Percentiles rank a stretch among this genome's conserved stretches.
These are phyloP conservation scores for Orbilia brochopaga DNA, from an alignment of 2,329 filamentous ascomycete genomes.

Conservation along the genomic window DNA sequence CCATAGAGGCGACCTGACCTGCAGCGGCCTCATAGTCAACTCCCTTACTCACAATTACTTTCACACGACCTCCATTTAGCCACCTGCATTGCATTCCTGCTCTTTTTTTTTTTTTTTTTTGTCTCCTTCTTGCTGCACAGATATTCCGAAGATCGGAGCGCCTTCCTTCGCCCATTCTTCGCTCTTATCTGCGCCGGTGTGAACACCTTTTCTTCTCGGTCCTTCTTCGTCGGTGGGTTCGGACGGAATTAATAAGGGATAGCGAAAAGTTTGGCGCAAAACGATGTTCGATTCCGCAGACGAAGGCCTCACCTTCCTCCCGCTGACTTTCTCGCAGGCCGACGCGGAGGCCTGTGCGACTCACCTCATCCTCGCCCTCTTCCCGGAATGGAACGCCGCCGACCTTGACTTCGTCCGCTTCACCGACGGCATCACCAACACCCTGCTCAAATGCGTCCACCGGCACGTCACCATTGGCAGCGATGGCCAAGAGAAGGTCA, in stretches of 20 bases:
- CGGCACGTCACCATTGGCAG: conserved; percentile 27
- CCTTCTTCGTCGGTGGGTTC: not conserved
- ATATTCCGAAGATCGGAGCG: no score
- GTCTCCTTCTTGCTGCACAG: no score
- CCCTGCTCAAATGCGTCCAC: conserved; percentile 62
- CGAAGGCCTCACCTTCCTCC: conserved; percentile 63
- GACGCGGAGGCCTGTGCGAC: conserved; percentile 80
- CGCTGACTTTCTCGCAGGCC: conserved; percentile 76
- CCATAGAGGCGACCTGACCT: not conserved
- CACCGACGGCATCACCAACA: conserved; percentile 98
- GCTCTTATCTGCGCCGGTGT: not conserved
- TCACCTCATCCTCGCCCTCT: conserved; percentile 76
- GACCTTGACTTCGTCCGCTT: conserved; percentile 86
- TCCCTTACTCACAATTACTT: not conserved
- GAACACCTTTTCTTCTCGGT: not conserved
- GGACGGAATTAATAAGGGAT: conserved; percentile 1
- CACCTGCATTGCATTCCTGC: not conserved
- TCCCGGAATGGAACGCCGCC: conserved; percentile 79
- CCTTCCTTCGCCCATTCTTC: not conserved
- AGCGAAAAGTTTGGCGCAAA: conserved; percentile 11
- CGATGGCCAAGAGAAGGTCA: conserved; percentile 57
- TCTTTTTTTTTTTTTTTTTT: not conserved
- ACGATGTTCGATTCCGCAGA: conserved; percentile 25
- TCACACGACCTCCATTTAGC: not conserved
- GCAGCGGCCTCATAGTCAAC: not conserved